Evolutionary conservation across 1,284 basidiomycete species (phyloP).

Genomic region (Dichomitus squalens): DNA sequence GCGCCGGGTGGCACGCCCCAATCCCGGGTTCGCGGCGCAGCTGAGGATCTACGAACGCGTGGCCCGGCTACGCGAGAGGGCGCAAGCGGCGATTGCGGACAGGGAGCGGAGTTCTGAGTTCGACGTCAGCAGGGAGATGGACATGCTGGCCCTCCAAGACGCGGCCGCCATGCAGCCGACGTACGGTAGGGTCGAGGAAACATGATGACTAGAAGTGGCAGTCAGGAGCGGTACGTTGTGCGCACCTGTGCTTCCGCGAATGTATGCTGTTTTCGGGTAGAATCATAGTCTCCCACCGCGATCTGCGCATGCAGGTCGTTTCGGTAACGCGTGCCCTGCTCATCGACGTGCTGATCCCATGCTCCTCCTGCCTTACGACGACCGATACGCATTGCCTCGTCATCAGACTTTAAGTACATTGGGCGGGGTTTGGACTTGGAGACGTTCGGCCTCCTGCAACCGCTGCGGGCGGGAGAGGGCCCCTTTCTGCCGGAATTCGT

Average conservation of each 20-base stretch:
- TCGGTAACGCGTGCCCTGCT: background rate
- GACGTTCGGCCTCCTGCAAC: too few relatives aligned
- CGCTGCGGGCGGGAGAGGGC: background rate
- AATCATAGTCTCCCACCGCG: background rate
- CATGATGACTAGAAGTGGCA: background rate
- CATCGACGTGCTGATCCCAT: background rate
- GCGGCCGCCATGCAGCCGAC: background rate
- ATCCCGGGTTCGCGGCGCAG: conserved; percentile 33
- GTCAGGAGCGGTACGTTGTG: background rate
- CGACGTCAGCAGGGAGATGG: background rate
- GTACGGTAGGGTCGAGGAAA: background rate
- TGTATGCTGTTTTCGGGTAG: background rate
- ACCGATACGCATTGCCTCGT: background rate
- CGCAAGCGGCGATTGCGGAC: background rate
- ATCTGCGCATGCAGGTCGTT: background rate
- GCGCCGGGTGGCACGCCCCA: conserved; percentile 32
- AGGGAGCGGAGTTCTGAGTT: background rate
- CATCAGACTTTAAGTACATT: background rate
- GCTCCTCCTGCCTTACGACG: background rate
- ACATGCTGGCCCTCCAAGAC: background rate
- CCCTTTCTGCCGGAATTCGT: too few relatives aligned
- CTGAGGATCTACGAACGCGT: conserved; percentile 28
- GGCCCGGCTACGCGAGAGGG: conserved; percentile 11
- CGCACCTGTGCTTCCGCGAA: background rate
- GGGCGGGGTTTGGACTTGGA: background rate